Base-by-base conservation (phyloP, 305 asterid species). In the Fraxinus paxiana region DNA sequence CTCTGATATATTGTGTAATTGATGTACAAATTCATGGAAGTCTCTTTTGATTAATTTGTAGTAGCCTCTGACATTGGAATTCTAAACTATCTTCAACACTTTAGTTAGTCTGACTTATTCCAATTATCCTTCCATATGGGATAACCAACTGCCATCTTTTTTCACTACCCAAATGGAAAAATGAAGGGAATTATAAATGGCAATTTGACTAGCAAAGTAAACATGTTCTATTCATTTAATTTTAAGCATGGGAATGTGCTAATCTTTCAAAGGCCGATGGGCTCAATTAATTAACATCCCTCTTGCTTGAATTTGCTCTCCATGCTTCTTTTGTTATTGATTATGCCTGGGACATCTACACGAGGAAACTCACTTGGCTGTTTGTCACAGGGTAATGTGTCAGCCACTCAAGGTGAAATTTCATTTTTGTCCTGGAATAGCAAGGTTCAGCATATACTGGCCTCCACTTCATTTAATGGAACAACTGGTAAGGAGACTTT, bases 361-460 rank as follows among this genome's bases (percentile, higher is more conserved):
- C 5, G 15, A 65, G 73, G 37, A 65, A 65, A 65, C 73, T 17
- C 24, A 54, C 24, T 54, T 17, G 24, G 10, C 63, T 54, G 4
- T 54, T 54, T 17, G 63, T 51, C 69, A 54, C 94, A 96, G 99
- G 98, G 98, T 77, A 93, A 93, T 88, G 98, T 96, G 77, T 90
- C 98, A 76, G 94, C 98, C 35, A 81, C 97, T 76, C 99, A 93
- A 89, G 97, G 93, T 79, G 99, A 96, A 91, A 94, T 96, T 83
- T 96, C 99, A 22, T 96, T 85, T 83, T 82, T 96, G 84, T 96
- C 99, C 37, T 96, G 99, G 99, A 96, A 96, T 83, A 91, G 90
- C 88, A 91, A 91, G 87, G 97, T 94, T 82, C 96, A 91, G 84
- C 94, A 94, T 82, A 91, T 94, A 76, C 83, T 96, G 87, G 98